Percentiles rank a stretch among this genome's conserved stretches.
These are phyloP conservation scores for Colletotrichum tropicale DNA, from an alignment of 2,329 filamentous ascomycete genomes.

Conservation along the genomic window DNA sequence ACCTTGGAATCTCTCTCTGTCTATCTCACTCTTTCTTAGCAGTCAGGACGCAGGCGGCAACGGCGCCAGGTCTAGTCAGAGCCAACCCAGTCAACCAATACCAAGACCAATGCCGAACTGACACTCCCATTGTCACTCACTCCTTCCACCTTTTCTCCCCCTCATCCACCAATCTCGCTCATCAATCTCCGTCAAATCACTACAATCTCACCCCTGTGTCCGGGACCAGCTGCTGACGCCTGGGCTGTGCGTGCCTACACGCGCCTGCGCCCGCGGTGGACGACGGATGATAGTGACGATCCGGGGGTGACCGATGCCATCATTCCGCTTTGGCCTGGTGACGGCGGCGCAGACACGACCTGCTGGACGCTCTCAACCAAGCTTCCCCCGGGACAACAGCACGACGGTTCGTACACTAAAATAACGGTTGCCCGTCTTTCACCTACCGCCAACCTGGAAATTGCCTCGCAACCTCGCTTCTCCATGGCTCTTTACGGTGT, in stretches of 20 bases:
- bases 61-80: constrained; percentile 7
- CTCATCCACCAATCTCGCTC: neutral
- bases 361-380: neutral
- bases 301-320: constrained; percentile 16
- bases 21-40: neutral
- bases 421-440: constrained; percentile 4
- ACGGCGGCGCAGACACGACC: constrained; percentile 1
- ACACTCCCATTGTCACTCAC: neutral
- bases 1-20: neutral
- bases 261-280: neutral
- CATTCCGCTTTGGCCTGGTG: constrained; percentile 19
- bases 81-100: neutral
- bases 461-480: neutral
- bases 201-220: constrained; percentile 1
- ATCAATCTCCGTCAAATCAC: neutral
- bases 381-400: neutral
- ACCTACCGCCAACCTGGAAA: neutral
- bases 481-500: neutral
- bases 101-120: neutral
- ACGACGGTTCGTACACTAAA: constrained; percentile 2
- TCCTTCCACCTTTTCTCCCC: neutral
- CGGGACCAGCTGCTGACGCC: constrained; percentile 15
- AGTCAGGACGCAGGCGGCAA: constrained; percentile 11
- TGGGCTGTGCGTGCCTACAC: constrained; percentile 8
- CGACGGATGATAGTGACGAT: neutral